These are phyloP conservation scores for Ustilago nuda DNA, from an alignment of 1,284 basidiomycete genomes.

Conservation along the genomic window DNA sequence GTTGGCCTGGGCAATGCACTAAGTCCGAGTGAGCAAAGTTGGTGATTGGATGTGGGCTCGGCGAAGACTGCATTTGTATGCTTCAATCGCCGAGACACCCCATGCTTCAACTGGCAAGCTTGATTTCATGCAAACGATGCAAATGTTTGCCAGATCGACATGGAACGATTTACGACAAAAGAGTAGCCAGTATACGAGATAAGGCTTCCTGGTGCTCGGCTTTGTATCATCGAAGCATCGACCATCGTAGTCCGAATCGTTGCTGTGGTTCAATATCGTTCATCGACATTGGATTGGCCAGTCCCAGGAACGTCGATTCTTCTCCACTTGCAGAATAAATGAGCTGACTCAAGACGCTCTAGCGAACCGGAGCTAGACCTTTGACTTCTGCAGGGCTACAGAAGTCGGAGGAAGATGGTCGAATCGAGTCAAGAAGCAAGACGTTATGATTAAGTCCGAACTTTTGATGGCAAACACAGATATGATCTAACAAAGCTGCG, in stretches of 20 bases:
- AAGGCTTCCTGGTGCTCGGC: neutral
- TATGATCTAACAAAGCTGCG: neutral
- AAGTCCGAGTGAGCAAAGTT: too few species aligned
- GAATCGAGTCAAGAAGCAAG: too few species aligned
- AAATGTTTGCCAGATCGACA: slow-evolving; percentile 1
- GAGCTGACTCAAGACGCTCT: neutral
- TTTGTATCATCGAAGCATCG: neutral
- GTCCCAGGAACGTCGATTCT: neutral
- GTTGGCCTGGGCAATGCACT: too few species aligned
- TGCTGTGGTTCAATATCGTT: neutral
- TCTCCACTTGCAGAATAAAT: neutral
- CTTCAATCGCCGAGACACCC: too few species aligned
- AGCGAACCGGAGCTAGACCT: neutral
- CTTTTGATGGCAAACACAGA: neutral
- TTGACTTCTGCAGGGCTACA: too few species aligned
- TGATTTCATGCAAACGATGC: neutral
- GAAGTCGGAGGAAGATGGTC: too few species aligned
- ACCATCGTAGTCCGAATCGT: neutral
- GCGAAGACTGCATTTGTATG: too few species aligned
- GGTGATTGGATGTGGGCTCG: too few species aligned
- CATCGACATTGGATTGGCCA: neutral
- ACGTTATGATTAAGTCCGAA: slow-evolving; percentile 1
- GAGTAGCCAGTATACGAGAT: neutral
- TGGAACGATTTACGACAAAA: neutral
- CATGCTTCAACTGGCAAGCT: neutral